These are phyloP conservation scores for Blastobotrys proliferans DNA, from an alignment of 1,139 yeast genomes.

Conservation along the genomic window DNA sequence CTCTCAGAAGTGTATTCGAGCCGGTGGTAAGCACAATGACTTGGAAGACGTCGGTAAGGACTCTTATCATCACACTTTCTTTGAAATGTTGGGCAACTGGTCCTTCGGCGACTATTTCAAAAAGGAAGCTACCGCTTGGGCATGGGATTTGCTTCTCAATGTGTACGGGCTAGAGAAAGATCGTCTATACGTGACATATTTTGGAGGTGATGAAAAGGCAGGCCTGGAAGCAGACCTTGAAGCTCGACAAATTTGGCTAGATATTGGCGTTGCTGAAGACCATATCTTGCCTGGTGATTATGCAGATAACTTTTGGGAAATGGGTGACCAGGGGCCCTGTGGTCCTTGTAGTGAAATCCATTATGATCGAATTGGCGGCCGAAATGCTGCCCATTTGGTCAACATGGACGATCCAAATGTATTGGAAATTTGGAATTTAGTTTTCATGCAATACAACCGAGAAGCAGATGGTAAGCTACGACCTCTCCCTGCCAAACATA, in stretches of 20 bases:
- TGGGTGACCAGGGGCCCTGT: conserved; percentile 99
- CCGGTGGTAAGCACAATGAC: conserved; percentile 99
- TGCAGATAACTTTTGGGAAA: conserved; percentile 97
- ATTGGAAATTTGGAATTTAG: conserved; percentile 95
- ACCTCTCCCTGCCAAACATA: conserved; percentile 86
- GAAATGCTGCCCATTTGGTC: conserved; percentile 87
- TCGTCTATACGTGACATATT: conserved; percentile 89
- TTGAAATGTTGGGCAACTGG: conserved; percentile 99
- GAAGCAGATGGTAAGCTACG: conserved; percentile 81
- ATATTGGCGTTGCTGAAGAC: conserved; percentile 83
- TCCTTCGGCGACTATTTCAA: conserved; percentile 98
- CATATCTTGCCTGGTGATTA: conserved; percentile 90
- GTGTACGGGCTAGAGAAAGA: conserved; percentile 75
- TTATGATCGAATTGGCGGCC: conserved; percentile 95
- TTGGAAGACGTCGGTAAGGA: conserved; percentile 98
- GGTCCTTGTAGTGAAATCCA: conserved; percentile 99
- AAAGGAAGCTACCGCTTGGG: conserved; percentile 79
- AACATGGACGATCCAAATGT: conserved; percentile 98
- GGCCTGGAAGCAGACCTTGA: conserved; percentile 94
- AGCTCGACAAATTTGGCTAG: conserved; percentile 82
- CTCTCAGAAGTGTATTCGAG: conserved; percentile 97
- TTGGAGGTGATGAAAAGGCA: conserved; percentile 80
- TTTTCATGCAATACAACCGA: conserved; percentile 93
- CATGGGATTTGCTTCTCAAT: conserved; percentile 87
- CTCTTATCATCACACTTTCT: conserved; percentile 95